Base-by-base conservation (phyloP, 2,329 filamentous ascomycete genomes). In the Mariannaea elegans region DNA sequence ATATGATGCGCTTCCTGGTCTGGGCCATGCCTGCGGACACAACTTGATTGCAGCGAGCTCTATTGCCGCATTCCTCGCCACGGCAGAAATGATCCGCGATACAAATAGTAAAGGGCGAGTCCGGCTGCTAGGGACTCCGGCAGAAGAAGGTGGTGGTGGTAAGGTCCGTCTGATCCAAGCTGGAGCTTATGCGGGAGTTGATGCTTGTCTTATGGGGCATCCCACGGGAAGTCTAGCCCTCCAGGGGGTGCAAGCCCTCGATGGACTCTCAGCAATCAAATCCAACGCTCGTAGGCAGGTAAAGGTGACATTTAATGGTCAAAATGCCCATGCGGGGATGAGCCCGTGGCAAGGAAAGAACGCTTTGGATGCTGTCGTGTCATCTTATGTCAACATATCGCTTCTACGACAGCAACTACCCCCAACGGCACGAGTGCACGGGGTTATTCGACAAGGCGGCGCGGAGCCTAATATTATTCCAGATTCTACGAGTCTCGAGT, bases 321-420 rank as follows among this genome's bases (percentile, higher is more conserved):
- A 78, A 49, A 81, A 81, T 55, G 84, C 86, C 0, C 85, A 88
- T 63, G 85, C 84, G 0, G 84, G 82, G 0, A 80, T 81, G 3
- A 81, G 76, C n/a, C 86, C 85, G 0, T 87, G 84, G 84, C 76
- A 84, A 5, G 86, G 86, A 0, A 78, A 84, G 64, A 88, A 88
- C 66, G 85, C 86, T 0, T 78, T 87, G 0, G 86, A 88, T 64
- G 85, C 84, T 0, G 67, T 86, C 19, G 75, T 87, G 2, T 75
- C 78, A 0, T 80, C 77, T 0, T 83, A 83, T 63, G 80, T 79
- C 51, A 76, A 75, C 41, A 70, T 88, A 4, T 80, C 81, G 0
- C 76, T 84, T 0, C 75, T 88, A 6, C 79, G 86, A 1, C 85
- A 87, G 69, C 85, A 88, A 68, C 78, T 84, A 3, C 77, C 80